Evolutionary conservation across 2,329 filamentous ascomycete species (phyloP), one percentile per base, ranked within the genome.

Genomic region (Fusarium pseudograminearum): DNA sequence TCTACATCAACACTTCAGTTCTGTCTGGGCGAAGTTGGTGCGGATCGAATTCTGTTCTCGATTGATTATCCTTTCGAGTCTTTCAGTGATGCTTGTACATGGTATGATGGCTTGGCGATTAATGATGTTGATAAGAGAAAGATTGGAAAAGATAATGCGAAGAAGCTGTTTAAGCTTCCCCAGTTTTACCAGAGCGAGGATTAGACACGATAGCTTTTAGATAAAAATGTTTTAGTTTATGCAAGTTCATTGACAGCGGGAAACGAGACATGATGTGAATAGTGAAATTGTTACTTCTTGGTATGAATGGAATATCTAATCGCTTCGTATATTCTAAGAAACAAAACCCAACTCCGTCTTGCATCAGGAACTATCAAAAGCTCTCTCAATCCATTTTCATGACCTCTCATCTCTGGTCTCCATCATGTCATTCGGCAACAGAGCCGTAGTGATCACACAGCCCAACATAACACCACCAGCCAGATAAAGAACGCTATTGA

Each of bases 51-150:
- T 38, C 67, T 87, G n/a, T 87, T 85, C 73, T 83, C 80, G 3
- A 82, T 86, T 5, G 85, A 87, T 69, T 86, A 86, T 65, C 85
- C 85, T 0, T 87, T 83, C 56, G 85, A 86, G 78, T 80, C 71
- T 1, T 82, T 83, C 30, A 74, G 77, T 11, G 79, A 83, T 53
- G 81, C 79, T 15, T 82, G 78, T 51, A 75, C 73, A 2, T 83
- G 81, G 81, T 83, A 78, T 30, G 81, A 83, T 20, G 78, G 71
- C 2, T 67, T 80, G 44, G 71, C 73, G 36, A 67, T 81, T 15
- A 80, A 80, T 41, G 73, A 76, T 26, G 65, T 59, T 3, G 78
- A 81, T 34, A 78, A 77, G 70, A 71, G 63, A 26, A 83, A 82
- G 69, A 83, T 83, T 71, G 81, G 79, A 20, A 74, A 80, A 65